Percentiles rank a stretch among this genome's conserved stretches.
Conservation (phyloP, 1,284 basidiomycete species). For the Grifola frondosa region DNA sequence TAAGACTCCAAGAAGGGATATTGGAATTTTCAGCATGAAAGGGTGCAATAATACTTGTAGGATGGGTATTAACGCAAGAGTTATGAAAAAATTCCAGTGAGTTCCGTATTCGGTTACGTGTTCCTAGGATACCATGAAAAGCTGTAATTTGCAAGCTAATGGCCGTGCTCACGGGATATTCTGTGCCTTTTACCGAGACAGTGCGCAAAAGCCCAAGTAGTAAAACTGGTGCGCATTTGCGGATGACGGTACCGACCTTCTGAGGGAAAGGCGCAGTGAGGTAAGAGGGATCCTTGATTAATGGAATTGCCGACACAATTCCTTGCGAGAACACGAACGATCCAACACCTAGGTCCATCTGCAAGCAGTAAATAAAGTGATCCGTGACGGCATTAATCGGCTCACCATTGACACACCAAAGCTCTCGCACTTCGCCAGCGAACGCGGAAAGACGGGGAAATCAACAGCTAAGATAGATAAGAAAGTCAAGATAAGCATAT, state of each 20-base stretch:
- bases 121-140: slow-evolving; percentile 57
- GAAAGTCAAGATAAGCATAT: slow-evolving; percentile 94
- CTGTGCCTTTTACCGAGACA: slow-evolving; percentile 86
- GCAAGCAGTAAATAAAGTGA: slow-evolving; percentile 7
- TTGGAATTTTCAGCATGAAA: slow-evolving; percentile 53
- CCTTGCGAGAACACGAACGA: slow-evolving; percentile 96
- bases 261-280: slow-evolving; percentile 47
- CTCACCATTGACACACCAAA: slow-evolving; percentile 89
- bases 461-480: slow-evolving; percentile 95
- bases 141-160: background rate
- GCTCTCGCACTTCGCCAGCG: slow-evolving; percentile 90
- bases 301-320: slow-evolving; percentile 79
- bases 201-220: slow-evolving; percentile 78
- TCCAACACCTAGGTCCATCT: slow-evolving; percentile 99
- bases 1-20: slow-evolving; percentile 64
- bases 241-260: slow-evolving; percentile 51
- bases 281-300: slow-evolving; percentile 60
- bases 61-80: slow-evolving; percentile 80
- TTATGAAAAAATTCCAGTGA: slow-evolving; percentile 99
- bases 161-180: slow-evolving; percentile 87
- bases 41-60: slow-evolving; percentile 74
- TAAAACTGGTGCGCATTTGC: slow-evolving; percentile 71
- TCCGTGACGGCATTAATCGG: background rate
- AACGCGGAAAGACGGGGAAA: slow-evolving; percentile 88
- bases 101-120: slow-evolving; percentile 95